Percentiles rank a stretch among this genome's conserved stretches.
These are phyloP conservation scores for Pythium phragmitis DNA, from an alignment of 352 stramenopile genomes.

Conservation along the genomic window DNA sequence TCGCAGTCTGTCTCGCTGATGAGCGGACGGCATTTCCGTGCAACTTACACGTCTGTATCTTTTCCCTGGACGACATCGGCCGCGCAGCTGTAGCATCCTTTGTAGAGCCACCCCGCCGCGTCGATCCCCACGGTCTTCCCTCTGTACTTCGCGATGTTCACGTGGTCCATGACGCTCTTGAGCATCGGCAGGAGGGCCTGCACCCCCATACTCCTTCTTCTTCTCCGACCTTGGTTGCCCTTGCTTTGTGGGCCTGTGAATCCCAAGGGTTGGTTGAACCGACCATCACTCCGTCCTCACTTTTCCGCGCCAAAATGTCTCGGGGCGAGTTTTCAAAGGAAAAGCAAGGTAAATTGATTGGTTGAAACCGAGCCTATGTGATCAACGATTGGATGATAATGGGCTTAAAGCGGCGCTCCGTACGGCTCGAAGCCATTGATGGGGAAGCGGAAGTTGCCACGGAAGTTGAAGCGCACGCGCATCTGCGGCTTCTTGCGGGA, in stretches of 20 bases:
- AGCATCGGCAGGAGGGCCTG: slow-evolving; percentile 52
- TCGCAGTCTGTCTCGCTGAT: neutral
- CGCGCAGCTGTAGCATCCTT: slow-evolving; percentile 87
- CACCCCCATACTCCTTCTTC: slow-evolving; percentile 38
- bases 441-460: slow-evolving; percentile 64
- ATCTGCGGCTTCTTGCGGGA: slow-evolving; percentile 66
- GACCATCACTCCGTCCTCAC: slow-evolving; percentile 21
- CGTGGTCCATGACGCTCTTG: slow-evolving; percentile 71
- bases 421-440: slow-evolving; percentile 72
- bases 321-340: neutral
- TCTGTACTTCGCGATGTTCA: slow-evolving; percentile 76
- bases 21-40: neutral
- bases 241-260: neutral
- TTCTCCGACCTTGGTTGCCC: neutral
- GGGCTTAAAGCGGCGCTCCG: slow-evolving; percentile 43
- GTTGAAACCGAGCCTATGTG: slow-evolving; percentile 20
- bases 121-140: slow-evolving; percentile 78
- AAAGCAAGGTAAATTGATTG: slow-evolving; percentile 14
- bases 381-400: slow-evolving; percentile 29
- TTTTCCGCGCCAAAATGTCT: slow-evolving; percentile 20
- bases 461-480: slow-evolving; percentile 78
- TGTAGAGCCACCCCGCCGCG: slow-evolving; percentile 85
- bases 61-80: slow-evolving; percentile 74
- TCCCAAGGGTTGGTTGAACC: slow-evolving; percentile 14
- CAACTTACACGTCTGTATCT: slow-evolving; percentile 43